Evolutionary conservation across 371 early-diverging fungal genomes (phyloP), one percentile per base, ranked within the genome.

Genomic region (Dinochytrium kinnereticum): DNA sequence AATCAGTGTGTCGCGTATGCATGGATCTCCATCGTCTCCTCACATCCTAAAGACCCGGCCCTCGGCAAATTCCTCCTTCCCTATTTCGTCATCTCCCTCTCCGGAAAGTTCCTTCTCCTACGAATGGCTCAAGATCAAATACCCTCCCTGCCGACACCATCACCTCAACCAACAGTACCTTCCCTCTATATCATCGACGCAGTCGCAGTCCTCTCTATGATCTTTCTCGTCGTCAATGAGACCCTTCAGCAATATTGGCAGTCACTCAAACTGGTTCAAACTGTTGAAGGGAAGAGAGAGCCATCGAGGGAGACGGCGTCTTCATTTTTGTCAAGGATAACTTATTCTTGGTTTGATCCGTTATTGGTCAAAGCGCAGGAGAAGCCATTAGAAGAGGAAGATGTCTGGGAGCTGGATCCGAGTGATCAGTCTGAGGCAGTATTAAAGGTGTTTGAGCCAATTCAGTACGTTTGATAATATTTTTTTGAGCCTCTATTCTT

Each of bases 301-400:
- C 36, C 64, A 36, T 36, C 64, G 10, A 5, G 5, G 24, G 26
- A 31, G 13, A 13, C 64, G 17, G 64, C 37, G 40, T 5, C 91
- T 17, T 91, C 92, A 0, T 73, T 85, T 0, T 71, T 88, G 5
- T 87, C 90, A 26, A 83, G 84, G 1, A 71, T 90, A 36, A 84
- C 90, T 30, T 93, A 91, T 71, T 82, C 86, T 10, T 93, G 93
- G 93, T 86, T 91, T 74, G 90, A 89, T 51, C 82, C 88, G 0
- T 78, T 93, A 70, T 78, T 92, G 59, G 76, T 78, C 57, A 81
- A 84, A 1, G 90, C 89, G 28, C 86, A 86, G 76, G 81, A 75
- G 61, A 84, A 82, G 3, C 84, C 87, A 1, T 80, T 92, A 19
- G 88, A 84, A 67, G 82, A 85, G 1, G 88, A 83, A 10, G 88